phyloP scores from a whole-genome alignment of 2,329 filamentous ascomycete species.

The Chrysoporthe puriensis region DNA sequence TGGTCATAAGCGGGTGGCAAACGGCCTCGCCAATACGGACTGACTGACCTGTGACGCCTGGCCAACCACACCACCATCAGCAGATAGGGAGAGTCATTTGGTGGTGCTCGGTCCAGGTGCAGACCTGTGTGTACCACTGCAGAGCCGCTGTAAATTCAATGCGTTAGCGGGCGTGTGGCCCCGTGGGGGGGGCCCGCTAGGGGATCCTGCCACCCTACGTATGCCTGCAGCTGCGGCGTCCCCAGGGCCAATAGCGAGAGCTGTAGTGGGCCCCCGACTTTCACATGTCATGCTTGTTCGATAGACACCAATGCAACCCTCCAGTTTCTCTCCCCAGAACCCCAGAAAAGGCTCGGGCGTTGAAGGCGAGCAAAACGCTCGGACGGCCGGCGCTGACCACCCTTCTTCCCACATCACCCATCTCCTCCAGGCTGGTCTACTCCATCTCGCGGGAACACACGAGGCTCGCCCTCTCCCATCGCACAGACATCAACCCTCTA shows the following conservation, averaged over 20 bases:
- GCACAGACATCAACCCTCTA: neutral
- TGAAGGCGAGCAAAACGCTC: neutral
- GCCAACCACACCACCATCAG: too few species aligned
- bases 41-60: too few species aligned
- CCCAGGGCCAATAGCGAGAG: neutral
- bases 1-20: too few species aligned
- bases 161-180: neutral
- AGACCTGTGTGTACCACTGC: neutral
- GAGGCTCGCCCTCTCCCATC: neutral
- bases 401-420: neutral
- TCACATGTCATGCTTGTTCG: slow-evolving; percentile 3
- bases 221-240: too few species aligned
- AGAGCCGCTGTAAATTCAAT: neutral
- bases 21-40: too few species aligned
- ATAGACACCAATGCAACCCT: neutral
- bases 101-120: too few species aligned
- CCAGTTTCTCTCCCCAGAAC: neutral
- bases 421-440: neutral
- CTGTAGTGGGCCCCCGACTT: neutral
- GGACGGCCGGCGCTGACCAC: neutral
- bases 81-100: too few species aligned
- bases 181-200: too few species aligned
- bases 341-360: neutral
- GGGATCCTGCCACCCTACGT: too few species aligned
- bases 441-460: neutral